phyloP scores from a whole-genome alignment of 768 basidiomycete species.

The Russula emetica region DNA sequence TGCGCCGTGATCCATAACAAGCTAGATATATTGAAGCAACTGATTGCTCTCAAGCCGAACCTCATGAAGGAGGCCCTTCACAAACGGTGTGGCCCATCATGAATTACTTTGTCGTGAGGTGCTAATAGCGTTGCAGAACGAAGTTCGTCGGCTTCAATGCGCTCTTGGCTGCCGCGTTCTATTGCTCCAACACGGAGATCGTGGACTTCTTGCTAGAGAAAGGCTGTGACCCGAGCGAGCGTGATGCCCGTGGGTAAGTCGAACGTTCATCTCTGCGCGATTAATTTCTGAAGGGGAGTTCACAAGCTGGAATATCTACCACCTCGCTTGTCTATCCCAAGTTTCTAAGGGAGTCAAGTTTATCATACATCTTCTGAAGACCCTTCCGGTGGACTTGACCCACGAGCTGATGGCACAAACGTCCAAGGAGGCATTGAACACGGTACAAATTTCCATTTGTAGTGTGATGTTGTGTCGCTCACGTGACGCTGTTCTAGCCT shows the following conservation, averaged over 20 bases:
- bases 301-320: slow-evolving; percentile 54
- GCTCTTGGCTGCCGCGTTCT: slow-evolving; percentile 42
- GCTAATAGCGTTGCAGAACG: slow-evolving; percentile 35
- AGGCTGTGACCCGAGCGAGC: slow-evolving; percentile 43
- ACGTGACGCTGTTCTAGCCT: slow-evolving; percentile 38
- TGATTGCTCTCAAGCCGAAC: slow-evolving; percentile 43
- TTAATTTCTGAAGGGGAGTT: background rate
- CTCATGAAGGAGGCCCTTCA: slow-evolving; percentile 43
- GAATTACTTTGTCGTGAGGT: background rate
- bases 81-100: slow-evolving; percentile 37
- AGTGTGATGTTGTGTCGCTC: background rate
- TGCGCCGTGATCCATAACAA: slow-evolving; percentile 40
- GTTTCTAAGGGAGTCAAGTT: slow-evolving; percentile 30
- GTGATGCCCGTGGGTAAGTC: slow-evolving; percentile 45
- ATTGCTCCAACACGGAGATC: slow-evolving; percentile 33
- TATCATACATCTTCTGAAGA: slow-evolving; percentile 44
- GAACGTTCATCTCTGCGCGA: background rate
- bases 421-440: slow-evolving; percentile 45
- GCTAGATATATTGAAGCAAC: slow-evolving; percentile 41
- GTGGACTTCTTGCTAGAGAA: slow-evolving; percentile 51
- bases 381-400: slow-evolving; percentile 48
- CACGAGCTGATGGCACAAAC: slow-evolving; percentile 44
- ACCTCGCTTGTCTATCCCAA: slow-evolving; percentile 39
- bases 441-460: slow-evolving; percentile 36
- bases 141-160: slow-evolving; percentile 47